Base-by-base conservation (phyloP, 106 monocot species). In the Acanthochlamys bracteata region DNA sequence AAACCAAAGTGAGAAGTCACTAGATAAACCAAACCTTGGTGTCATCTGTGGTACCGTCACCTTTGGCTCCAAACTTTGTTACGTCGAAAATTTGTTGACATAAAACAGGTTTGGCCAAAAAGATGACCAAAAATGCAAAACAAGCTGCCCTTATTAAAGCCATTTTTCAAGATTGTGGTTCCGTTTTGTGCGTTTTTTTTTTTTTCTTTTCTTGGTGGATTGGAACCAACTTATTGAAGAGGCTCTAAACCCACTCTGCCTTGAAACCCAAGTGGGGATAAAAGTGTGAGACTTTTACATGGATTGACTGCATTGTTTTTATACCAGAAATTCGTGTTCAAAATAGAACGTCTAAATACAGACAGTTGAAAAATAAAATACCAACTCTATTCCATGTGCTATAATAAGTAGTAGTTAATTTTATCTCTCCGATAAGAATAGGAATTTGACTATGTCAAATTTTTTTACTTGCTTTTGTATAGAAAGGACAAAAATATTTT, bases 31-130 rank as follows among this genome's bases (percentile, higher is more conserved):
- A 51, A 26, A 79, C 73, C 68, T 71, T 56, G 10, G 22, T 55
- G 45, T 60, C 61, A 13, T 79, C 74, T 7, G 79, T 74, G 24
- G 53, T 65, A 7, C 74, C 74, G 19, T 79, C 79, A 20, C 46
- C 55, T 12, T 59, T 42, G 7, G 79, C 79, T 0, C 74, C 74
- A 20, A 33, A 79, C 22, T 74, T 42, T 10, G 53, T 70, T 7
- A 79, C 79, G 41, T 74, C 55, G 55, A 79, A 79, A 61, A 54
- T 39, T 12, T 67, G 9, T 41, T 66, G 69, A 0, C 59, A 47
- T 13, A 4, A 17, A 39, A 20, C 17, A 26, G 65, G 53, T 7
- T 58, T 24, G n/a, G 39, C 65, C 49, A 71, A n/a, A 60, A 9
- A 42, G 17, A 61, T 19, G 14, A 55, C 53, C 42, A 66, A 22